Evolutionary conservation across 306 rosid genomes (phyloP).

Genomic region (Malus sylvestris): DNA sequence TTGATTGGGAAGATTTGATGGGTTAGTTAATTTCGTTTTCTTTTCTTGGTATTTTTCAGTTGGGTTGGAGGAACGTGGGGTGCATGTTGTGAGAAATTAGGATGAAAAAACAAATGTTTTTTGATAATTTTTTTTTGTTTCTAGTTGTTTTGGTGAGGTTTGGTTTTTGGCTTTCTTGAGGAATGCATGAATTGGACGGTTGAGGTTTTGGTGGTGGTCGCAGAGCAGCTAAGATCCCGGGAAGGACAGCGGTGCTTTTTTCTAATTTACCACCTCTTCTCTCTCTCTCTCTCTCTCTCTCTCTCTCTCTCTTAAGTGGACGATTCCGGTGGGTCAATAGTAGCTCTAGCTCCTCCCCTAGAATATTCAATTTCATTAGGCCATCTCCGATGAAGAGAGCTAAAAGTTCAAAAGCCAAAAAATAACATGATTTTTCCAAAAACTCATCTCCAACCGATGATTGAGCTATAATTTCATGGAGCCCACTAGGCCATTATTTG

Average conservation of each 20-base stretch:
- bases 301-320: neutral
- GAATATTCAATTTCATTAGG: neutral
- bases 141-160: slow-evolving; percentile 7
- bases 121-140: neutral
- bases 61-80: slow-evolving; percentile 59
- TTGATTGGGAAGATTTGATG: slow-evolving; percentile 14
- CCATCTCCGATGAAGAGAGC: too few relatives aligned
- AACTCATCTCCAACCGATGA: too few relatives aligned
- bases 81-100: slow-evolving; percentile 48
- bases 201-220: slow-evolving; percentile 50
- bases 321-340: neutral
- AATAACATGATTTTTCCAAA: too few relatives aligned
- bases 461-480: too few relatives aligned
- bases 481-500: too few relatives aligned
- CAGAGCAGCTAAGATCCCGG: slow-evolving; percentile 34
- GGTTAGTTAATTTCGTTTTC: neutral
- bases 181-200: slow-evolving; percentile 37
- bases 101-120: slow-evolving; percentile 7
- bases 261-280: slow-evolving; percentile 5
- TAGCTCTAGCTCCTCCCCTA: neutral
- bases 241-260: slow-evolving; percentile 29
- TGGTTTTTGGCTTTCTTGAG: neutral
- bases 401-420: too few relatives aligned
- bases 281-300: too few relatives aligned
- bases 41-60: slow-evolving; percentile 17